Evolutionary conservation across 441 rosid species (phyloP).

Genomic region (Daphne laureola): DNA sequence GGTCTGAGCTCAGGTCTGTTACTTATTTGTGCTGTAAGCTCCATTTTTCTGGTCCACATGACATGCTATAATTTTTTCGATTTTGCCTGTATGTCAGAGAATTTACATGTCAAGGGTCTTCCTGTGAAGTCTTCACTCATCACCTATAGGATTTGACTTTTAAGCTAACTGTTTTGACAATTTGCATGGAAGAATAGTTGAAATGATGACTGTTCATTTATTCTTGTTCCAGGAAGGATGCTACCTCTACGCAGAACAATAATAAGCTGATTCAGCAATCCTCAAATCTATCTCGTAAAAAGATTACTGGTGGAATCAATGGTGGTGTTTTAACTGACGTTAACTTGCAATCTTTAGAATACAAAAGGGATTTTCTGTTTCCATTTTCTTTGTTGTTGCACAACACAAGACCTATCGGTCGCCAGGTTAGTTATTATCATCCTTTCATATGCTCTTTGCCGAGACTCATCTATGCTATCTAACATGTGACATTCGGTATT

Average conservation of each 20-base stretch:
- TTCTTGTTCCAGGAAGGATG: slow-evolving; percentile 41
- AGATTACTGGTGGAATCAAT: slow-evolving; percentile 80
- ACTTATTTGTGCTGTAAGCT: too few species aligned
- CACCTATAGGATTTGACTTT: too few species aligned
- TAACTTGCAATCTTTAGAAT: slow-evolving; percentile 67
- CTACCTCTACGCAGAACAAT: slow-evolving; percentile 33
- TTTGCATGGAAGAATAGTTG: neutral
- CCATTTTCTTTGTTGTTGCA: slow-evolving; percentile 76
- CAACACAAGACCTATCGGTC: slow-evolving; percentile 87
- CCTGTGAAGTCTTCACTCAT: too few species aligned
- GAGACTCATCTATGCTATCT: slow-evolving; percentile 3
- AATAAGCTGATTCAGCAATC: slow-evolving; percentile 51
- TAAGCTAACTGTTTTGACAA: too few species aligned
- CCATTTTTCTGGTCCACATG: too few species aligned
- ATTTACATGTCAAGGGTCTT: too few species aligned
- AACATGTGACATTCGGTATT: slow-evolving; percentile 18
- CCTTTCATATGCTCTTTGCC: slow-evolving; percentile 8
- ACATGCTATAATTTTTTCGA: too few species aligned
- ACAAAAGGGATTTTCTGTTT: slow-evolving; percentile 63
- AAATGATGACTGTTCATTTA: slow-evolving; percentile 4
- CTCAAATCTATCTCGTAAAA: slow-evolving; percentile 70
- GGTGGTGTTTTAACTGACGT: slow-evolving; percentile 82
- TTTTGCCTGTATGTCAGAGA: too few species aligned
- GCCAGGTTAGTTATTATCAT: slow-evolving; percentile 50
- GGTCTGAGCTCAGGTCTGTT: too few species aligned